These are phyloP conservation scores for Phaeosphaeriaceae sp. DNA, from an alignment of 2,329 filamentous ascomycete genomes.

Conservation along the genomic window DNA sequence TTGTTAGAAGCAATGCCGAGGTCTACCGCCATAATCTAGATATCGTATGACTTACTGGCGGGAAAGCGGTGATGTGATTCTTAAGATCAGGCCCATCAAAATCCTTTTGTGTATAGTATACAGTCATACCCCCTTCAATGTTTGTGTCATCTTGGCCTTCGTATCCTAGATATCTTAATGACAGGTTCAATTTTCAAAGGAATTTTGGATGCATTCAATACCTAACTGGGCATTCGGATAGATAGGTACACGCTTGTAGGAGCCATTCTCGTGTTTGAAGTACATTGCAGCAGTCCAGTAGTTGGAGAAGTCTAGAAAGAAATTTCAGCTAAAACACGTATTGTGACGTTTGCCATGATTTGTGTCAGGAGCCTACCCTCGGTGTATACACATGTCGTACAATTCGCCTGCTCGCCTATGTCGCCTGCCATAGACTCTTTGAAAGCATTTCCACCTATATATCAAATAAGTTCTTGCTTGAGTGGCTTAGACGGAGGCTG, in stretches of 20 bases:
- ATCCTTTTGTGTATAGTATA: constrained; percentile 43
- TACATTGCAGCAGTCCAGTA: constrained; percentile 43
- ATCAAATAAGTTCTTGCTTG: neutral
- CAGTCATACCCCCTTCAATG: constrained; percentile 43
- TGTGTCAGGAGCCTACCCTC: constrained; percentile 12
- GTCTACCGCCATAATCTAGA: neutral
- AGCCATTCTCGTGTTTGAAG: constrained; percentile 36
- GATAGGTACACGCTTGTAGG: constrained; percentile 34
- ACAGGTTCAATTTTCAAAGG: too few species aligned
- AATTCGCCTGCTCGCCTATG: constrained; percentile 31
- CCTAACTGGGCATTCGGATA: constrained; percentile 33
- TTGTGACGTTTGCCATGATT: neutral
- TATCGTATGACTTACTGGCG: constrained; percentile 22
- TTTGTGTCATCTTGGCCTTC: constrained; percentile 22
- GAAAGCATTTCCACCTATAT: constrained; percentile 25
- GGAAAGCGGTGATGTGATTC: constrained; percentile 31
- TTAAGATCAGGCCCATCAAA: constrained; percentile 40
- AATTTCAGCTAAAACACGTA: too few species aligned
- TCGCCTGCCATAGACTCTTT: constrained; percentile 27
- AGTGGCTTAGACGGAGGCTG: too few species aligned
- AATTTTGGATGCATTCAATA: too few species aligned
- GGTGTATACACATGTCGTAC: constrained; percentile 30
- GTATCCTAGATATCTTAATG: constrained; percentile 7
- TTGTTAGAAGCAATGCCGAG: neutral
- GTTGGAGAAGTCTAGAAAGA: constrained; percentile 23